A percentile compares a stretch with the other conserved stretches of the same genome.
Conservation (phyloP, 768 basidiomycete genomes). For the Hortiboletus campestris region DNA sequence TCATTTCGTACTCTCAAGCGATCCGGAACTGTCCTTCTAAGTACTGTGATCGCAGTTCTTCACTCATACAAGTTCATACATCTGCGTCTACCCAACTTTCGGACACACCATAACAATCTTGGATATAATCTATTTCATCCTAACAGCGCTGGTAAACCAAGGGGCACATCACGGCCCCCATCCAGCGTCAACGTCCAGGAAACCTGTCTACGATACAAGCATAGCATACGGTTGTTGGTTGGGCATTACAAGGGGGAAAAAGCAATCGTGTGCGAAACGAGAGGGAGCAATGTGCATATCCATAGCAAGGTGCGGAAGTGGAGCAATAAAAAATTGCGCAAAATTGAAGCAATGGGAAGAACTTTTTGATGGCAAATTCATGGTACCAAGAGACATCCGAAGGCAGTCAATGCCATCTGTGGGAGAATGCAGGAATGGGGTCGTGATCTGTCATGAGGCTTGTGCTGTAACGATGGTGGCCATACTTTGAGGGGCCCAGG, state of each 20-base stretch:
- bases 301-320: constrained; percentile 24
- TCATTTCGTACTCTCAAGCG: too few relatives aligned
- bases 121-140: neutral
- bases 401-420: constrained; percentile 30
- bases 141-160: neutral
- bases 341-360: constrained; percentile 13
- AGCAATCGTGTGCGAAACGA: constrained; percentile 19
- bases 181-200: constrained; percentile 8
- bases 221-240: constrained; percentile 17
- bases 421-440: neutral
- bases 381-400: constrained; percentile 25
- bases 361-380: constrained; percentile 15
- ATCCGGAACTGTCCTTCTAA: too few relatives aligned
- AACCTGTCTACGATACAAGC: constrained; percentile 31
- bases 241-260: constrained; percentile 23
- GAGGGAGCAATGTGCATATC: constrained; percentile 24
- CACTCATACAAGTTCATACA: too few relatives aligned
- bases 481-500: neutral
- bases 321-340: constrained; percentile 20
- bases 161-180: neutral
- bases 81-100: too few relatives aligned
- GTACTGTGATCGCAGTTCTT: too few relatives aligned
- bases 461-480: constrained; percentile 1
- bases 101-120: too few relatives aligned
- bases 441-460: constrained; percentile 22